Percentiles rank a stretch among this genome's conserved stretches.
These are phyloP conservation scores for Eucalyptus lansdowneana DNA, from an alignment of 345 rosid genomes.

Conservation along the genomic window DNA sequence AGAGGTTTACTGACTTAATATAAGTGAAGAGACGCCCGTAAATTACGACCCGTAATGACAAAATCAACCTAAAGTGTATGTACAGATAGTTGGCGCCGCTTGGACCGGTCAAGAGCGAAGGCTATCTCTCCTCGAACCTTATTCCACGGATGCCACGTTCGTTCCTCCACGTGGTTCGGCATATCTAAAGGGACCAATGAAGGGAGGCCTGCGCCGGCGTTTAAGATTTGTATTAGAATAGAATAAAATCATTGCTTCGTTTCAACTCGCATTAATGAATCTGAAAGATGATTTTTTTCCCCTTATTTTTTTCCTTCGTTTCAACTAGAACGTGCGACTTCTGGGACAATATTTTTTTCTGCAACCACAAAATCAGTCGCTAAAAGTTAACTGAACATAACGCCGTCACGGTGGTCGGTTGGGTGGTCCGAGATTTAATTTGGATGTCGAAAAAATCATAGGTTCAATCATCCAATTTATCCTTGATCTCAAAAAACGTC, in stretches of 20 bases:
- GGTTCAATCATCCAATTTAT: not conserved
- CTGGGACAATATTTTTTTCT: not conserved
- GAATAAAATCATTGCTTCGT: not conserved
- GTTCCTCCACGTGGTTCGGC: not conserved
- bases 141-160: rapidly evolving
- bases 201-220: not conserved
- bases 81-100: not conserved
- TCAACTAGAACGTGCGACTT: not conserved
- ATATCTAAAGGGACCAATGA: not conserved
- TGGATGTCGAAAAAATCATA: not conserved
- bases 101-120: not conserved
- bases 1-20: not conserved
- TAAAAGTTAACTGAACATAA: not conserved
- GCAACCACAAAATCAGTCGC: not conserved
- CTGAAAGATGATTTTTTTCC: not conserved
- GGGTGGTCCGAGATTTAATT: not conserved
- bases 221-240: not conserved
- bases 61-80: too few relatives aligned
- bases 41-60: not conserved
- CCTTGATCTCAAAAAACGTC: rapidly evolving
- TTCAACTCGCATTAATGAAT: not conserved
- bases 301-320: not conserved
- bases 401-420: rapidly evolving
- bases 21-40: not conserved
- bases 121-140: not conserved